Base-by-base conservation (phyloP, 2,329 filamentous ascomycete species). In the Escovopsis sp. region DNA sequence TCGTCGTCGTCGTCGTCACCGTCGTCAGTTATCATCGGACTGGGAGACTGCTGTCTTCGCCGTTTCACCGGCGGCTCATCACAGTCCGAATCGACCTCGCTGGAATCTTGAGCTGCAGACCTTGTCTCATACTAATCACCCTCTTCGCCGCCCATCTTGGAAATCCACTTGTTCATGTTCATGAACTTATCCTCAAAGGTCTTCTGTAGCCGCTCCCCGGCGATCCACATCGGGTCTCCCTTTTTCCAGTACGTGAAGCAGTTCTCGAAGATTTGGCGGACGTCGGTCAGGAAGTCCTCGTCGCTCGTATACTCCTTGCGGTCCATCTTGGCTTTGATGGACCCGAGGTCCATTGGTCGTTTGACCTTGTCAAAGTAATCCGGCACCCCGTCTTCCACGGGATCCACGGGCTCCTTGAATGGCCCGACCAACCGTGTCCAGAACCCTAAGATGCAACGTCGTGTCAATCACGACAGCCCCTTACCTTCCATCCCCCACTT, bases 381-480 rank as follows among this genome's bases (percentile, higher is more conserved):
- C 2, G 71, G 72, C 2, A 76, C 68, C 14, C 66, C 66, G 42
- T 77, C 70, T 27, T 62, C 58, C 3, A 55, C 47, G 1, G 72
- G 72, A 38, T 72, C 63, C 6, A 77, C 72, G 0, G 72, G 66
- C 17, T 76, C 65, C 31, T 65, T 66, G 52, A 78, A 77, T 0
- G 71, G 70, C 0, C 70, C 70, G 3, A 77, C 72, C 1, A 76
- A 61, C n/a, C 72, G 68, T 0, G 73, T 77, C 73, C 73, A 78
- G 50, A 73, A 77, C n/a, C n/a, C n/a, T n/a, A n/a, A n/a, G n/a
- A n/a, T n/a, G n/a, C n/a, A 25, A 6, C 73, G 72, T 74, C 35
- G 17, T 2, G 13, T 11, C 8, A 8, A 11, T 25, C 21, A 25
- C 11, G 21, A 9, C 21, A 25, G 21, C 21, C 11, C 8, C 8